These are phyloP conservation scores for Hypseocharis bilobata DNA, from an alignment of 441 rosid species.

Conservation along the genomic window DNA sequence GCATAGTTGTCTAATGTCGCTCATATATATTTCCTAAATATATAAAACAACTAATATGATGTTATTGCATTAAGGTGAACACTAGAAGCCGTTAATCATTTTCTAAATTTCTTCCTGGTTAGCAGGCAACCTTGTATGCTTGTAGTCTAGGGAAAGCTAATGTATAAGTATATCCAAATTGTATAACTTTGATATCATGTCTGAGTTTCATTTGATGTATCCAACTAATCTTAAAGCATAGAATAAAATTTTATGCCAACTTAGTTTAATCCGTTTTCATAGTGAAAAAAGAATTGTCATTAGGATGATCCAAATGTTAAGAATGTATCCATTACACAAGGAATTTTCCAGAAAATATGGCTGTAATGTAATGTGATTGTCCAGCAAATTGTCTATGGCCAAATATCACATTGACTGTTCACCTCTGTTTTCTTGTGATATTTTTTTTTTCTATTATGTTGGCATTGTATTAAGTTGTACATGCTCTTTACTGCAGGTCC, in stretches of 20 bases:
- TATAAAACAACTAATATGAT: background rate
- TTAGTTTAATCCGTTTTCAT: no score
- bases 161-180: no score
- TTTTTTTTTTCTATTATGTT: slow-evolving; percentile 7
- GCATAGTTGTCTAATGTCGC: no score
- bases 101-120: background rate
- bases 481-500: slow-evolving; percentile 51
- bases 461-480: slow-evolving; percentile 14
- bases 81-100: background rate
- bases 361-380: background rate
- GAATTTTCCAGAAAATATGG: background rate
- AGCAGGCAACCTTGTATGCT: no score
- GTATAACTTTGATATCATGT: no score
- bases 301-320: background rate
- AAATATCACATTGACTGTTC: background rate
- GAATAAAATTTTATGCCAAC: no score
- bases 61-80: background rate
- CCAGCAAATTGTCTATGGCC: background rate
- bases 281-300: no score
- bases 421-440: background rate
- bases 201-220: no score
- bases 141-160: no score
- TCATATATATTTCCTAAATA: no score
- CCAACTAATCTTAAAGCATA: no score
- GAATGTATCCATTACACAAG: background rate